These are phyloP conservation scores for Kwoniella botswanensis DNA, from an alignment of 768 basidiomycete genomes.

Conservation along the genomic window DNA sequence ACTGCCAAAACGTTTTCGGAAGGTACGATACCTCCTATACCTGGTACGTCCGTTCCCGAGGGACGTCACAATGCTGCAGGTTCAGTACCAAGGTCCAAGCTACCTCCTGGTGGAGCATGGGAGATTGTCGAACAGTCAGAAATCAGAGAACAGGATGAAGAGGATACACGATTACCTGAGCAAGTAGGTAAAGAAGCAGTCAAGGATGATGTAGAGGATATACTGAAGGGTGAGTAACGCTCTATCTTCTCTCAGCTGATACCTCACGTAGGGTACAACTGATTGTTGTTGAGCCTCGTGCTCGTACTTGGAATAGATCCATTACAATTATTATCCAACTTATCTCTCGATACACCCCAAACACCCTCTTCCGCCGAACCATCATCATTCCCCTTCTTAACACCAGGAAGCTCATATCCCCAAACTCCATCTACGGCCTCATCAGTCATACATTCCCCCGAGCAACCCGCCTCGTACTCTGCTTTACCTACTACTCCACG, in stretches of 20 bases:
- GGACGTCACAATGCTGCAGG: slow-evolving; percentile 3
- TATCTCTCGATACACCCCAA: slow-evolving; percentile 37
- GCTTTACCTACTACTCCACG: slow-evolving; percentile 20
- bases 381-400: slow-evolving; percentile 37
- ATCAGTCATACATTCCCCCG: slow-evolving; percentile 63
- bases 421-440: slow-evolving; percentile 66
- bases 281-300: too few relatives aligned
- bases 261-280: too few relatives aligned
- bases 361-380: slow-evolving; percentile 40
- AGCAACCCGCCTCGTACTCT: slow-evolving; percentile 15
- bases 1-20: slow-evolving; percentile 44
- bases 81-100: slow-evolving; percentile 17
- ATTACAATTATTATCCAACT: slow-evolving; percentile 26
- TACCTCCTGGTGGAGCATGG: slow-evolving; percentile 54
- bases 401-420: slow-evolving; percentile 32
- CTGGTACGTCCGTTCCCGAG: slow-evolving; percentile 33
- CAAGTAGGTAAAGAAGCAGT: slow-evolving; percentile 63
- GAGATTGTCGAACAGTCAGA: slow-evolving; percentile 46
- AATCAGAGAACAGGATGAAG: slow-evolving; percentile 28
- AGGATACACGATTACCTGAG: slow-evolving; percentile 1
- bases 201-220: slow-evolving; percentile 72
- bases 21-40: slow-evolving; percentile 37
- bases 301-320: slow-evolving; percentile 5
- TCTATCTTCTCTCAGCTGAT: not conserved
- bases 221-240: slow-evolving; percentile 70